Evolutionary conservation across 2,329 filamentous ascomycete species (phyloP), one percentile per base, ranked within the genome.

Genomic region (Gremmenia infestans): DNA sequence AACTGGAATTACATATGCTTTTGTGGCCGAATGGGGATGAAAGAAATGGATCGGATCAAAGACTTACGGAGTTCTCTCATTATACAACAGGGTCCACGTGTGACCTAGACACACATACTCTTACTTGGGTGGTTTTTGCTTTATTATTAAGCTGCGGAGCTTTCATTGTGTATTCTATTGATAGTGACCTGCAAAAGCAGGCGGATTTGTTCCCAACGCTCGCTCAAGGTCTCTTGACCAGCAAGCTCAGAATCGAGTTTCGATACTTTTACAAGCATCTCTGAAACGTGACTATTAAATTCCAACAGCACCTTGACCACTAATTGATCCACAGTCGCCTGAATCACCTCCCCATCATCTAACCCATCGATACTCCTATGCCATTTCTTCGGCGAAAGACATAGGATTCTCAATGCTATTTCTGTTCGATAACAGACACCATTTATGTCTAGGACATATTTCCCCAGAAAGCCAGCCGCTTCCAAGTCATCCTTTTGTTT

Each of bases 371-470:
- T 76, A 28, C 65, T 65, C 7, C 35, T 61, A 60, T 77, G 72
- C 53, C 78, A 74, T 12, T 60, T 67, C 58, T 74, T 62, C 1
- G 68, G 50, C 0, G 70, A 55, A 55, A 76, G 52, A 50, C 56
- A 66, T 28, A 77, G 37, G 43, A 74, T 53, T 48, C 80, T 66
- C 48, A 82, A 61, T 5, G 79, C 81, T 11, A 81, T 78, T 64
- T 83, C 76, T 1, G 81, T 82, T 15, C 81, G 71, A 64, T 83
- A 78, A 65, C 81, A 85, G 12, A 78, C 75, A 5, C 69, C 74
- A 9, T 76, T 70, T 3, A 68, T 62, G 61, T 83, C 81, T 5
- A 83, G 68, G 53, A 77, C 71, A 61, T 81, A 84, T 4, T 72
- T 72, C 0, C 75, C 79, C 59, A 79, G 69, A 63, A 81, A 83